A percentile compares a stretch with the other conserved stretches of the same genome.
Conservation (phyloP, 2,329 filamentous ascomycete genomes). For the Colletotrichum euphorbiae region DNA sequence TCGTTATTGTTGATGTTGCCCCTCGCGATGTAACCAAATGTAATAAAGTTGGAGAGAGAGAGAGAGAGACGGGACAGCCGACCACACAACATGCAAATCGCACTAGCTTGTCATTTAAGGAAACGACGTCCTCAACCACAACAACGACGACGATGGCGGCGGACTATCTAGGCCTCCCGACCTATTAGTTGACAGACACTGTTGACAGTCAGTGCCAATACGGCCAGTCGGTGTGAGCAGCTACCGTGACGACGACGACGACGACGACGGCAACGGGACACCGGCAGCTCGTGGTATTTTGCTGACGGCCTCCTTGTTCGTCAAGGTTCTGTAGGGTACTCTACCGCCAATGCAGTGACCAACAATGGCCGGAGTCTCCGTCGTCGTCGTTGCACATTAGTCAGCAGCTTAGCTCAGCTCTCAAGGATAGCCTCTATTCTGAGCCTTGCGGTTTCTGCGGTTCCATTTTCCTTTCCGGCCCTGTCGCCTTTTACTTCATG, state of each 20-base stretch:
- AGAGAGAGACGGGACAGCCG: slow-evolving; percentile 15
- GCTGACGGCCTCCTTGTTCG: neutral
- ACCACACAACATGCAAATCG: neutral
- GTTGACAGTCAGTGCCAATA: too few relatives aligned
- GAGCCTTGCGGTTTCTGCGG: too few relatives aligned
- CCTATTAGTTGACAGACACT: neutral
- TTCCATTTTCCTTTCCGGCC: too few relatives aligned
- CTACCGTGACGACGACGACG: neutral
- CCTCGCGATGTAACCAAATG: slow-evolving; percentile 15
- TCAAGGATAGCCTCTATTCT: slow-evolving; percentile 21
- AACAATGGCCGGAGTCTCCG: too few relatives aligned
- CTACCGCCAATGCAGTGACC: too few relatives aligned
- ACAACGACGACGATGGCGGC: neutral
- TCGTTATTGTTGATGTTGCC: neutral
- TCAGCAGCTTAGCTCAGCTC: too few relatives aligned
- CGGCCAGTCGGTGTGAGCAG: neutral
- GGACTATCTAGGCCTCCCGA: neutral
- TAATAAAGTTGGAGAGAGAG: too few relatives aligned
- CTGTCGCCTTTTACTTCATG: too few relatives aligned
- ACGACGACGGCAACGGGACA: neutral
- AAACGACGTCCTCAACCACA: slow-evolving; percentile 6
- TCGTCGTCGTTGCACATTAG: too few relatives aligned
- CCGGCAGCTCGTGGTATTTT: neutral
- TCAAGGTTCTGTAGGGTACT: too few relatives aligned
- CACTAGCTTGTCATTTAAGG: neutral